Conservation (phyloP, 208 protist genomes). For the Balamuthia mandrillaris region DNA sequence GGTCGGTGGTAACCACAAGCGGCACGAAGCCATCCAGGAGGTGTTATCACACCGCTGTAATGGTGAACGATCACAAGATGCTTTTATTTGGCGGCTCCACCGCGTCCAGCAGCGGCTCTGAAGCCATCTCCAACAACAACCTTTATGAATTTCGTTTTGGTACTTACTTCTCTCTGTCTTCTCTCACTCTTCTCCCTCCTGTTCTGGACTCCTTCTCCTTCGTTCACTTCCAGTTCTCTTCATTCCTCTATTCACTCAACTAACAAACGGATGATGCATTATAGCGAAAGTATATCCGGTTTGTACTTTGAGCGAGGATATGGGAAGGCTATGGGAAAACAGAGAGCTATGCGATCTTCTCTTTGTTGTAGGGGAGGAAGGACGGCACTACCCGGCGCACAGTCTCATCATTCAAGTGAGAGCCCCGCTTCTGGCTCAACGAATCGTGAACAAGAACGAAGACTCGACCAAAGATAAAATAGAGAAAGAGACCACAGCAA, state of each 20-base stretch:
- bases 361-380: background rate
- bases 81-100: conserved; percentile 7
- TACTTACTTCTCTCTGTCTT: background rate
- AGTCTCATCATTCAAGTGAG: background rate
- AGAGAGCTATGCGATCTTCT: background rate
- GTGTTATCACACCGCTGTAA: background rate
- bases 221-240: background rate
- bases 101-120: background rate
- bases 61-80: background rate
- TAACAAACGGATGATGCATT: no score
- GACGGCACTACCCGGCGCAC: background rate
- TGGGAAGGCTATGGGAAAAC: background rate
- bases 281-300: background rate
- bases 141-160: background rate
- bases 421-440: background rate
- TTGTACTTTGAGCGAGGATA: background rate
- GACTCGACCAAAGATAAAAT: no score
- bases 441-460: no score
- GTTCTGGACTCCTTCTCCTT: background rate
- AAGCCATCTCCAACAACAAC: background rate
- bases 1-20: background rate
- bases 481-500: no score
- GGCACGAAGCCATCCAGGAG: background rate
- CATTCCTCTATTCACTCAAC: background rate
- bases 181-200: background rate